Conservation (phyloP, 2,329 filamentous ascomycete species). For the Diplodia corticola region DNA sequence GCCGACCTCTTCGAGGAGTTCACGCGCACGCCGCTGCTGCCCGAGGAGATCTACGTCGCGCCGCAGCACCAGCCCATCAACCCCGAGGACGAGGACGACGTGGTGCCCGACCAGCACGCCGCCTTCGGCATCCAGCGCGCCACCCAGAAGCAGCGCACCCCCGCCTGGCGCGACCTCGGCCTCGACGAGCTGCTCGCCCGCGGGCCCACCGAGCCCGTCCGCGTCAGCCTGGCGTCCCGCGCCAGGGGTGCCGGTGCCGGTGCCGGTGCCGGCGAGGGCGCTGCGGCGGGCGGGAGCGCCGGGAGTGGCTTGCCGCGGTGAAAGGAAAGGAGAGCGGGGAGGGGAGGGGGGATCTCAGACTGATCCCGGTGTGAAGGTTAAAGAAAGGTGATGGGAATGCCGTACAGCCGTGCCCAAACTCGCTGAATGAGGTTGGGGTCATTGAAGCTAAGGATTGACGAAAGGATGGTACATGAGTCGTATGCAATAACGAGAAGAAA, state of each 20-base stretch:
- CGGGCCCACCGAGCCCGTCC: slow-evolving; percentile 49
- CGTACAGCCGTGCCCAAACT: background rate
- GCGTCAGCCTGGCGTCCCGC: slow-evolving; percentile 12
- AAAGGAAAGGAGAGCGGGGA: no score
- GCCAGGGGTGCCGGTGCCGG: slow-evolving; percentile 14
- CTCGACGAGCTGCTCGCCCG: slow-evolving; percentile 69
- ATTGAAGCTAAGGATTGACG: background rate
- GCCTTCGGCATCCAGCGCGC: slow-evolving; percentile 83
- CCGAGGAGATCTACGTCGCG: slow-evolving; percentile 80
- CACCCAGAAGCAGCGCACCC: slow-evolving; percentile 69
- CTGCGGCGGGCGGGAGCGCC: background rate
- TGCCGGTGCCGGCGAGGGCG: slow-evolving; percentile 14
- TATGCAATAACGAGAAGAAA: background rate
- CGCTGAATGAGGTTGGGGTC: no score
- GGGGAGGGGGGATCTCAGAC: background rate
- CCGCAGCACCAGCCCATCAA: slow-evolving; percentile 78
- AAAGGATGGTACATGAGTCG: background rate
- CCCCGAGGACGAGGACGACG: slow-evolving; percentile 84
- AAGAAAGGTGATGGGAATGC: background rate
- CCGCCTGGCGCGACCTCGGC: slow-evolving; percentile 77
- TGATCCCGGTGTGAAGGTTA: background rate
- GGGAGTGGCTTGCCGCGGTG: slow-evolving; percentile 23
- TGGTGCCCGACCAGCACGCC: slow-evolving; percentile 84
- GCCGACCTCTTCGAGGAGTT: slow-evolving; percentile 73
- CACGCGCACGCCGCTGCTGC: slow-evolving; percentile 41